A percentile compares a stretch with the other conserved stretches of the same genome.
These are phyloP conservation scores for Arabidopsis suecica DNA, from an alignment of 345 rosid genomes.

Conservation along the genomic window DNA sequence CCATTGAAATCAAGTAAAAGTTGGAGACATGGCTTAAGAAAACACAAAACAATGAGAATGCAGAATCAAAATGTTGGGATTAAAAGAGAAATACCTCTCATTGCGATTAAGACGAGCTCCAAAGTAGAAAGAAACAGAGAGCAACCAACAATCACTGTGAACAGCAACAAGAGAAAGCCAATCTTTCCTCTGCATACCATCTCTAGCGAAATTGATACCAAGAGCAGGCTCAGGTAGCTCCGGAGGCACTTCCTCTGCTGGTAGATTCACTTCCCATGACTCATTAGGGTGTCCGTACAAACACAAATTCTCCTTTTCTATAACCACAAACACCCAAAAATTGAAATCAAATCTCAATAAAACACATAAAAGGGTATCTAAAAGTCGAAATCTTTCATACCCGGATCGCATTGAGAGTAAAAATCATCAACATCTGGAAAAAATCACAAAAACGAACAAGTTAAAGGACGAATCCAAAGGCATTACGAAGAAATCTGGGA, in stretches of 20 bases:
- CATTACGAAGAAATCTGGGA: slow-evolving; percentile 25
- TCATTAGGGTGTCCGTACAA: slow-evolving; percentile 92
- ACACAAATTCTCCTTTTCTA: slow-evolving; percentile 96
- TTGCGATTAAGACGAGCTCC: slow-evolving; percentile 93
- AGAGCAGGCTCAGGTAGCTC: slow-evolving; percentile 98
- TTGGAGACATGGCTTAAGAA: neutral
- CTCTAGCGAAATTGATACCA: slow-evolving; percentile 96
- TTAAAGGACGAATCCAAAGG: slow-evolving; percentile 8
- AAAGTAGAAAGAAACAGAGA: slow-evolving; percentile 93
- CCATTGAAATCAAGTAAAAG: slow-evolving; percentile 18
- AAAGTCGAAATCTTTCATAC: slow-evolving; percentile 46
- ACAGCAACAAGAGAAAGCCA: slow-evolving; percentile 95
- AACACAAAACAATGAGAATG: neutral
- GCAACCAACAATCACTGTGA: slow-evolving; percentile 97
- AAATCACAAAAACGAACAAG: neutral
- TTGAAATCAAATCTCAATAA: slow-evolving; percentile 27
- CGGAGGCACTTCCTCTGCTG: slow-evolving; percentile 96
- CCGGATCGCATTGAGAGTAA: slow-evolving; percentile 95
- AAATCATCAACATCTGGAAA: slow-evolving; percentile 88
- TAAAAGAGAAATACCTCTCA: slow-evolving; percentile 63
- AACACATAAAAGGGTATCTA: neutral
- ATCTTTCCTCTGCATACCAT: slow-evolving; percentile 95
- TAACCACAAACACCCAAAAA: slow-evolving; percentile 10
- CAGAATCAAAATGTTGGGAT: neutral
- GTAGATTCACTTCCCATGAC: slow-evolving; percentile 91